Evolutionary conservation across 2,329 filamentous ascomycete species (phyloP), one percentile per base, ranked within the genome.

Genomic region (Tolypocladium nubicola): DNA sequence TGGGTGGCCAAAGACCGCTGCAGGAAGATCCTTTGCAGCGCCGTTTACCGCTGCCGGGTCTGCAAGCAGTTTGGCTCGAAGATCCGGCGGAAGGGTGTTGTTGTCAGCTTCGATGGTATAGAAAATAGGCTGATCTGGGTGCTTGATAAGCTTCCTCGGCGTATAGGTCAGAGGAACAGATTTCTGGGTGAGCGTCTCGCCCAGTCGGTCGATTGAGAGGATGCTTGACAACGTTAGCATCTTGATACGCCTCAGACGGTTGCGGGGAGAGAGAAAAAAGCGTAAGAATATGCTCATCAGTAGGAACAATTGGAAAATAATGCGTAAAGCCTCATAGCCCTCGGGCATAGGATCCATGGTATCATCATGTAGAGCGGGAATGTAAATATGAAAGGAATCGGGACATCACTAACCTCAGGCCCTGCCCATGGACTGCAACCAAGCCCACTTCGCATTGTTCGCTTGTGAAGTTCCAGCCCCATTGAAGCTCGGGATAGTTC

Each of bases 81-180:
- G 86, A n/a, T 88, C 83, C 7, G 88, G 86, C 1, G 91, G 87
- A 2, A 99, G 78, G 0, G 92, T 90, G 67, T 97, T 95, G 70
- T 94, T 95, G 62, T 99, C 95, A 13, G 91, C 84, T 73, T 97
- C 90, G 55, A 96, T 90, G 8, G 93, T 91, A 68, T 97, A 99
- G 71, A 97, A 99, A 30, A 95, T 80, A 19, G 90, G 87, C 55
- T 90, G 83, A 6, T 94, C 89, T 0, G 93, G 93, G 68, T 97
- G 90, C 62, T 90, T 89, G 37, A 91, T 82, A 65, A 99, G 87
- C 64, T 87, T 87, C 59, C 90, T 87, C 2, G 95, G 94, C 0
- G 94, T 99, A 70, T 99, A 95, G 30, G 88, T 86, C 26, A 99
- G 79, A 9, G 90, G 84, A 61, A 96, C 89, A 0, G 87, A 88